Base-by-base conservation (phyloP, 2,329 filamentous ascomycete species). In the Cladophialophora immunda region DNA sequence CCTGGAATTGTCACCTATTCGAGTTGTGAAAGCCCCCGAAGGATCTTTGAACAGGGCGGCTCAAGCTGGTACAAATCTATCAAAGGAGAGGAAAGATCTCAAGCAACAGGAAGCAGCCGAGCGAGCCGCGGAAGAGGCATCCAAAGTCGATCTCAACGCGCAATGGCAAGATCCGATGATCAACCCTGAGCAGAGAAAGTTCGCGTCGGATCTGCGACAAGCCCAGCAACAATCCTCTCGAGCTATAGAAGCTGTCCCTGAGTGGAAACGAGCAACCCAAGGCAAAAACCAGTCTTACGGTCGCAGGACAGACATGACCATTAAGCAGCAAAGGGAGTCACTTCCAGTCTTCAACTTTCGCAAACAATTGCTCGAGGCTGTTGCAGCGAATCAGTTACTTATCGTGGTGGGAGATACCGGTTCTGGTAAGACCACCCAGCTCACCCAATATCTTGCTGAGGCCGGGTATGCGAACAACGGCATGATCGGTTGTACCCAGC, bases 121-220 rank as follows among this genome's bases (percentile, higher is more conserved):
- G 80, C 82, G 91, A 80, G 81, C 87, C 27, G 90, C 93, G 25
- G 89, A 95, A 68, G 89, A 92, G 70, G 86, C 89, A 1, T 82
- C 89, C 0, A 91, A 93, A 74, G 91, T 95, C 34, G 93, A 98
- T 74, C 83, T 99, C 2, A 89, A 90, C 60, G 89, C 92, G 13
- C 93, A 97, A 78, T 99, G 96, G 96, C 91, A 97, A 65, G 95
- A 99, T 77, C 95, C 95, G 0, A 97, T 99, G 94, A 90, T 93
- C 15, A 88, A 90, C 27, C 90, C 92, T 1, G 91, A 95, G 70
- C 88, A 94, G 76, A 87, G 91, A 63, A 90, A 95, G 71, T 99
- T 99, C 79, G 95, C 95, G 1, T 90, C 90, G 71, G 95, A 98
- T 71, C 78, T 98, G 58, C 87, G 92, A 62, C 90, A 87, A 69